A percentile compares a stretch with the other conserved stretches of the same genome.
Evolutionary conservation across 768 basidiomycete genomes (phyloP).

Genomic region (Krasilnikovozyma curviuscula): DNA sequence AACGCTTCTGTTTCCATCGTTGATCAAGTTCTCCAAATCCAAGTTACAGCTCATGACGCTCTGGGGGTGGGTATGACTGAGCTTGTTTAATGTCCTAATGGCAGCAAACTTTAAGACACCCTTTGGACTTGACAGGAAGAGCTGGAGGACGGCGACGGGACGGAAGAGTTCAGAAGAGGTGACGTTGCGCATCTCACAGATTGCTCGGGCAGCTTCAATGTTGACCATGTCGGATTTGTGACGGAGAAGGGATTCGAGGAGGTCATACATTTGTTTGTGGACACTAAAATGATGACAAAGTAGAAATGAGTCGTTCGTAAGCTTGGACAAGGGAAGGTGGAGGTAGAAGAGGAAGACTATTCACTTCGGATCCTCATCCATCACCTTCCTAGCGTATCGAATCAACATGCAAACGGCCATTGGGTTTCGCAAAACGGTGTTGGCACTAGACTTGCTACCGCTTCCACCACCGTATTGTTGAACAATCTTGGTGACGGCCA

Average conservation of each 20-base stretch:
- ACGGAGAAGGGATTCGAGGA: constrained; percentile 81
- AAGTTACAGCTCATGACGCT: constrained; percentile 84
- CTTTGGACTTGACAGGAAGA: constrained; percentile 91
- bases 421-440: constrained; percentile 72
- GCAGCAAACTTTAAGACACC: constrained; percentile 91
- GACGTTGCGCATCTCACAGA: constrained; percentile 87
- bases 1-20: constrained; percentile 83
- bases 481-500: constrained; percentile 99
- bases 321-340: not conserved
- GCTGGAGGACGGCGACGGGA: constrained; percentile 77
- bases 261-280: constrained; percentile 78
- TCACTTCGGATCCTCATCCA: constrained; percentile 96
- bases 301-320: not conserved
- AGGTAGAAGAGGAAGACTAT: constrained; percentile 22
- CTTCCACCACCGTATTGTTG: constrained; percentile 49
- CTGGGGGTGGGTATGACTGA: constrained; percentile 66
- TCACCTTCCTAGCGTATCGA: constrained; percentile 92
- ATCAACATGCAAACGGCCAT: constrained; percentile 98
- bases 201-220: constrained; percentile 89
- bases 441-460: constrained; percentile 64
- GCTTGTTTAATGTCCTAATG: constrained; percentile 75
- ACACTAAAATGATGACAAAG: constrained; percentile 37
- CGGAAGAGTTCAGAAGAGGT: constrained; percentile 57
- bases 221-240: constrained; percentile 99
- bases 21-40: constrained; percentile 89